A percentile compares a stretch with the other conserved stretches of the same genome.
These are phyloP conservation scores for Boechera stricta DNA, from an alignment of 345 rosid genomes.

Conservation along the genomic window DNA sequence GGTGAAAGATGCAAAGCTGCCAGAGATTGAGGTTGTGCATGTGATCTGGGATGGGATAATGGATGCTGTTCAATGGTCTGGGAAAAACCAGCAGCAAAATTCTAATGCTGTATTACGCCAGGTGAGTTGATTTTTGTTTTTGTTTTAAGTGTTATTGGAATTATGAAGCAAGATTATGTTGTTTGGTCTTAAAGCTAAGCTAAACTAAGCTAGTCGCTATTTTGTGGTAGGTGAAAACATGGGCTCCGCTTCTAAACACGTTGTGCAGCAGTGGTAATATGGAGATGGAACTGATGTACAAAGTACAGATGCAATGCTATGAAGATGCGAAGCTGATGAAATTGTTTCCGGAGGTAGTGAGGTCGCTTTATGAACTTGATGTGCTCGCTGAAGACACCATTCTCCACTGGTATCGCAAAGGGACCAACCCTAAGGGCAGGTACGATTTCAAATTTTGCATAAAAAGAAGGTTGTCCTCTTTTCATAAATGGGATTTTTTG, in stretches of 20 bases:
- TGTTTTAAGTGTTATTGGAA: neutral
- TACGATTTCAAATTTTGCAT: slow-evolving; percentile 24
- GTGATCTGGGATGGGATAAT: slow-evolving; percentile 90
- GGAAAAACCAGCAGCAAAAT: slow-evolving; percentile 98
- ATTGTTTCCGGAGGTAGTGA: slow-evolving; percentile 85
- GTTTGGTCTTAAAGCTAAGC: slow-evolving; percentile 1
- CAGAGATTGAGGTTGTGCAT: slow-evolving; percentile 73
- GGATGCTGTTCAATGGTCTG: slow-evolving; percentile 99
- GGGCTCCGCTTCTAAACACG: slow-evolving; percentile 79
- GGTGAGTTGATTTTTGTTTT: slow-evolving; percentile 48
- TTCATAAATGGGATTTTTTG: neutral
- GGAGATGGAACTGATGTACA: slow-evolving; percentile 92
- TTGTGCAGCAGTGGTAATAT: slow-evolving; percentile 87
- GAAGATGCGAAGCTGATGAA: slow-evolving; percentile 99
- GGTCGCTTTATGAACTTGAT: slow-evolving; percentile 86
- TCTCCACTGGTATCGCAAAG: slow-evolving; percentile 89
- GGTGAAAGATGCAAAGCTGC: slow-evolving; percentile 82
- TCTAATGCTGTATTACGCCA: slow-evolving; percentile 81
- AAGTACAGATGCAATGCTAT: slow-evolving; percentile 96
- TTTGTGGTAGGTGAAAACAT: slow-evolving; percentile 72
- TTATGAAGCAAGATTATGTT: neutral
- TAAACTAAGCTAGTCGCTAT: neutral
- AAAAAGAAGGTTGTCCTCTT: neutral
- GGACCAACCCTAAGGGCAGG: slow-evolving; percentile 95
- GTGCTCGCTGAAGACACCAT: slow-evolving; percentile 96